Evolutionary conservation across 768 basidiomycete genomes (phyloP).

Genomic region (Phlebiopsis flavidoalba): DNA sequence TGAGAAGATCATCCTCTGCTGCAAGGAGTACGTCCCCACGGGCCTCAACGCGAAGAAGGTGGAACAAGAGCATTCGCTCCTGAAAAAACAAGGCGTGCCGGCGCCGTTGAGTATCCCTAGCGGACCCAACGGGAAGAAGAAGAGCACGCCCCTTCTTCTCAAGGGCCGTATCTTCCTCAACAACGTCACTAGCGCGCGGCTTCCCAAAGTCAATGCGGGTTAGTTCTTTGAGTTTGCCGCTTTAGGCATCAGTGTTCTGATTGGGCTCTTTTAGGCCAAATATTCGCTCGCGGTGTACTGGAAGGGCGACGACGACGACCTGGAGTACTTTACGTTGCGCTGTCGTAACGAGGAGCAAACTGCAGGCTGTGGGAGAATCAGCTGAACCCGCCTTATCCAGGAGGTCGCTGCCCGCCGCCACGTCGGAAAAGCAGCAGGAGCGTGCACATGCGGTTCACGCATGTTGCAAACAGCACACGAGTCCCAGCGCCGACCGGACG

Average conservation of each 20-base stretch:
- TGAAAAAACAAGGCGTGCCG: conserved; percentile 73
- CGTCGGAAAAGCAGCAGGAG: conserved; percentile 55
- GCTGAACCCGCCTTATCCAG: conserved; percentile 83
- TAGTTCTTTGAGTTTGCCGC: conserved; percentile 24
- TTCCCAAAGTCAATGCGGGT: conserved; percentile 62
- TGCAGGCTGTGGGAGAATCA: conserved; percentile 89
- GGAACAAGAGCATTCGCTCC: conserved; percentile 78
- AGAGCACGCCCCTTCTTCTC: conserved; percentile 76
- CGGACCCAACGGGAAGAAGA: conserved; percentile 59
- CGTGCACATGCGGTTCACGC: conserved; percentile 42
- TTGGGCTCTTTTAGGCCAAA: conserved; percentile 32
- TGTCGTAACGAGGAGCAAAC: conserved; percentile 90
- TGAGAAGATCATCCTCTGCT: conserved; percentile 97
- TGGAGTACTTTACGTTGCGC: conserved; percentile 91
- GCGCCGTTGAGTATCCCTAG: conserved; percentile 41
- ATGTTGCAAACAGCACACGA: conserved; percentile 45
- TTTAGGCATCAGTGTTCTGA: background rate
- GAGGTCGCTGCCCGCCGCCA: conserved; percentile 67
- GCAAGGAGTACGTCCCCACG: conserved; percentile 78
- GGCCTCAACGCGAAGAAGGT: conserved; percentile 60
- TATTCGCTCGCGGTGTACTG: conserved; percentile 90
- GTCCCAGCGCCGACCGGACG: conserved; percentile 28
- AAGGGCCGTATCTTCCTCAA: conserved; percentile 97
- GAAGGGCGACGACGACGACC: conserved; percentile 84
- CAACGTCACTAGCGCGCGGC: conserved; percentile 86